Percentiles rank a stretch among this genome's conserved stretches.
Evolutionary conservation across 306 rosid species (phyloP).

Genomic region (Medicago ruthenica): DNA sequence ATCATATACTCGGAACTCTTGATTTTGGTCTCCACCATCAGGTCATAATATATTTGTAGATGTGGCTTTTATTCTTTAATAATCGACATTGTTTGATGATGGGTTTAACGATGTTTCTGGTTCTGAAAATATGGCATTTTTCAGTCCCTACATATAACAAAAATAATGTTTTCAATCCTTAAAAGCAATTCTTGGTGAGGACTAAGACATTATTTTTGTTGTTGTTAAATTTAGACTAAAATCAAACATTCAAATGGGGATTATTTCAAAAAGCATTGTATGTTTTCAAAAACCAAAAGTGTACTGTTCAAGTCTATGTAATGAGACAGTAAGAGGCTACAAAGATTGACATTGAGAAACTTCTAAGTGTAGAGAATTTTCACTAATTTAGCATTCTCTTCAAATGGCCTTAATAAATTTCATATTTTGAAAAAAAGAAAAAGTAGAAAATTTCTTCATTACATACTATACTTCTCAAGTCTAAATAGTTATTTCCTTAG

Average conservation of each 20-base stretch:
- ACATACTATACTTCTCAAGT: slow-evolving; percentile 19
- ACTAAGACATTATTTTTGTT: background rate
- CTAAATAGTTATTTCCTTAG: slow-evolving; percentile 15
- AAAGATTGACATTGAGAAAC: slow-evolving; percentile 25
- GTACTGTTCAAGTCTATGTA: background rate
- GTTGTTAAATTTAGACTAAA: slow-evolving; percentile 1
- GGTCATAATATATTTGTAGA: slow-evolving; percentile 53
- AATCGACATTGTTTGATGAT: slow-evolving; percentile 23
- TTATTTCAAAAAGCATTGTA: slow-evolving; percentile 1
- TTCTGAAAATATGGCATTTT: background rate
- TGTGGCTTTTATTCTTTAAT: slow-evolving; percentile 30
- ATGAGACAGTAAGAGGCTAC: slow-evolving; percentile 17
- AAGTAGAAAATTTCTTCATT: slow-evolving; percentile 19
- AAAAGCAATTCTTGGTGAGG: background rate
- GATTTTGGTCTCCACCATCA: slow-evolving; percentile 92
- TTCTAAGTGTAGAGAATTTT: slow-evolving; percentile 4
- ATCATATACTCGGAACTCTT: slow-evolving; percentile 83
- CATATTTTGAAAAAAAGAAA: background rate
- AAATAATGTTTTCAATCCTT: slow-evolving; percentile 3
- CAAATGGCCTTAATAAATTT: slow-evolving; percentile 18
- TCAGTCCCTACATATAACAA: slow-evolving; percentile 1
- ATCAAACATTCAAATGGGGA: background rate
- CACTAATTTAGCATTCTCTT: slow-evolving; percentile 33
- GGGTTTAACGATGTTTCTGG: background rate
- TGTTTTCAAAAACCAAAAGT: background rate